phyloP scores from a whole-genome alignment of 176 grass and related monocot genomes.

The Aechmea fasciata region DNA sequence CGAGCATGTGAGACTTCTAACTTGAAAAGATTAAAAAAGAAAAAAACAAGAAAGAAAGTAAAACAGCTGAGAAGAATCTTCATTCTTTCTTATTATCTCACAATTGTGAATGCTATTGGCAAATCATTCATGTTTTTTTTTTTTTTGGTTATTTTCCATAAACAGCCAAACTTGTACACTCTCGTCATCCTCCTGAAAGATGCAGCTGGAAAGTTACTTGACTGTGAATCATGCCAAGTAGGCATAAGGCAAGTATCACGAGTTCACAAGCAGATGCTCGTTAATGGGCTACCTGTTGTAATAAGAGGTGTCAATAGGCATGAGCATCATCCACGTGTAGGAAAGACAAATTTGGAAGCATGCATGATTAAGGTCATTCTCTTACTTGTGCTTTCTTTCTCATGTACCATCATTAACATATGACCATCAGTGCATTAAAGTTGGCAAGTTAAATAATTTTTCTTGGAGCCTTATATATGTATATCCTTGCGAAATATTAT shows the following conservation, averaged over 20 bases:
- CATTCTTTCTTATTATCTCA: no score
- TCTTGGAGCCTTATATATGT: background rate
- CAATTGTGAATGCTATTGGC: no score
- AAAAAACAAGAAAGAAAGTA: background rate
- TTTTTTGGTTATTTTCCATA: conserved; percentile 15
- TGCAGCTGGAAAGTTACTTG: conserved; percentile 71
- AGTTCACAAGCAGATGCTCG: conserved; percentile 80
- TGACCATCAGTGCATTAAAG: background rate
- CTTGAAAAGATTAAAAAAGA: conserved; percentile 15
- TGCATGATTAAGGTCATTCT: conserved; percentile 90
- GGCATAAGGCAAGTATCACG: conserved; percentile 72
- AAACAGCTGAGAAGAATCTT: background rate
- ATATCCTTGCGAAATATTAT: no score
- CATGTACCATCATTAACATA: conserved; percentile 6
- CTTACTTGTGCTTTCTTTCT: conserved; percentile 15
- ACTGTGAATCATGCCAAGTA: conserved; percentile 93
- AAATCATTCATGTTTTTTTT: background rate
- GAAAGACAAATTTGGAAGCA: conserved; percentile 91
- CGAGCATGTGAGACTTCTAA: conserved; percentile 62
- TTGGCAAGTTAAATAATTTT: background rate
- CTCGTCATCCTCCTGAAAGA: conserved; percentile 93
- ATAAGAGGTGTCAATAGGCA: conserved; percentile 93
- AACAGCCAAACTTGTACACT: conserved; percentile 97
- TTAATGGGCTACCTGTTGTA: conserved; percentile 83
- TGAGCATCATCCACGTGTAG: conserved; percentile 84